phyloP scores from a whole-genome alignment of 2,329 filamentous ascomycete genomes.

The Stachybotrys chartarum region DNA sequence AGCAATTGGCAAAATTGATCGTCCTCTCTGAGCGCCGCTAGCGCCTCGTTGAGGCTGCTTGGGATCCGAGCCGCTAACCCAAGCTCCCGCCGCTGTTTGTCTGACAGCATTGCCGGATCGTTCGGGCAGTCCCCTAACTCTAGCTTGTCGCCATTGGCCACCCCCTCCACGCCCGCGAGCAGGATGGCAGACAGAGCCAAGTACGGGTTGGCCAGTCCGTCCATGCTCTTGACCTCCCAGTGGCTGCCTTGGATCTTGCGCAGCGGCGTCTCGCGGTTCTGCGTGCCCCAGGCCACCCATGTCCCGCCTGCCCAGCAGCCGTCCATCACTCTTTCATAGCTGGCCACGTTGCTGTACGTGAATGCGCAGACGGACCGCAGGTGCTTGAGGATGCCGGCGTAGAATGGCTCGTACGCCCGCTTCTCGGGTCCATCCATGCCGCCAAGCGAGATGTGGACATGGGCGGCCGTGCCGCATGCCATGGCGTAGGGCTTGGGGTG shows the following conservation, averaged over 20 bases:
- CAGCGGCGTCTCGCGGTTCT: slow-evolving; percentile 72
- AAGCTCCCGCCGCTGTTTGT: slow-evolving; percentile 39
- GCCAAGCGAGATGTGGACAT: slow-evolving; percentile 63
- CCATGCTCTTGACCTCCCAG: slow-evolving; percentile 75
- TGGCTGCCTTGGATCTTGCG: slow-evolving; percentile 59
- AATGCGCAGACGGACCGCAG: slow-evolving; percentile 63
- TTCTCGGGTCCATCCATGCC: slow-evolving; percentile 30
- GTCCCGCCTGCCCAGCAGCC: slow-evolving; percentile 72
- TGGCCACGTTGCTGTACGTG: slow-evolving; percentile 55
- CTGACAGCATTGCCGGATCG: slow-evolving; percentile 45
- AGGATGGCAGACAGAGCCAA: slow-evolving; percentile 38
- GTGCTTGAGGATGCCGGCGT: slow-evolving; percentile 62
- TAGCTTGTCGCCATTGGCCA: slow-evolving; percentile 26
- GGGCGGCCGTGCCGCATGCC: slow-evolving; percentile 57
- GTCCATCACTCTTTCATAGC: slow-evolving; percentile 62
- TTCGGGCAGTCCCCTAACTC: slow-evolving; percentile 43
- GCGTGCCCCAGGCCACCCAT: slow-evolving; percentile 73
- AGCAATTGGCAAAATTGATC: slow-evolving; percentile 36
- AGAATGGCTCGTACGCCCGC: slow-evolving; percentile 55
- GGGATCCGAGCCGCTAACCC: slow-evolving; percentile 51
- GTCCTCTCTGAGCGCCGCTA: slow-evolving; percentile 44
- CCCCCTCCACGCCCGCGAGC: slow-evolving; percentile 20
- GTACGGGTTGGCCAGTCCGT: slow-evolving; percentile 75
- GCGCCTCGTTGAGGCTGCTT: slow-evolving; percentile 42
- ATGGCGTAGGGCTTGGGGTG: slow-evolving; percentile 61